A percentile compares a stretch with the other conserved stretches of the same genome.
These are phyloP conservation scores for Backusella australiensis DNA, from an alignment of 192 early-diverging fungal species.

Conservation along the genomic window DNA sequence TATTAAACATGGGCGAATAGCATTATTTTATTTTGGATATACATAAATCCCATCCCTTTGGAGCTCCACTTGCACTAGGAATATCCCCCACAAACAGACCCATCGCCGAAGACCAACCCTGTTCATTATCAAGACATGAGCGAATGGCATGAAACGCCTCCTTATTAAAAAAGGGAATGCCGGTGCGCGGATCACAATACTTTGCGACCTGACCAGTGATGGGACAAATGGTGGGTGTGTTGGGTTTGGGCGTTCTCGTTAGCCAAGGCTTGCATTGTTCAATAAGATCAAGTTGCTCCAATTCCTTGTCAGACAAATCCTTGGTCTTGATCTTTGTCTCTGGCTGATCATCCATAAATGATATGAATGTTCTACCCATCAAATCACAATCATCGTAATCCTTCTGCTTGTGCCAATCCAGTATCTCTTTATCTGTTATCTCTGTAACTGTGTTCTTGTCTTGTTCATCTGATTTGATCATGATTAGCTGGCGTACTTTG, in stretches of 20 bases:
- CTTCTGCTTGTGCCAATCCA: constrained; percentile 18
- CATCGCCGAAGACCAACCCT: constrained; percentile 47
- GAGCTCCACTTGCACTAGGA: constrained; percentile 24
- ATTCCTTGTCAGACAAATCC: constrained; percentile 14
- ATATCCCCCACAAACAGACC: constrained; percentile 14
- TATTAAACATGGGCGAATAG: too few relatives aligned
- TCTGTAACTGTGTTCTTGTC: background rate
- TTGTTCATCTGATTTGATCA: constrained; percentile 6
- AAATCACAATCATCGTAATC: constrained; percentile 35
- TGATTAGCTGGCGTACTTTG: constrained; percentile 26
- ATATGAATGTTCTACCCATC: constrained; percentile 46
- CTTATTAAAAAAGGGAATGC: constrained; percentile 59
- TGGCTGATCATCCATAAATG: constrained; percentile 30
- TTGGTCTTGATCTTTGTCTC: background rate
- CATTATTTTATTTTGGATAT: background rate
- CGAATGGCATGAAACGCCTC: constrained; percentile 55
- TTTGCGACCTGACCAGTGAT: constrained; percentile 60
- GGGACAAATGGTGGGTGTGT: constrained; percentile 42
- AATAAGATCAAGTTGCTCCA: constrained; percentile 29
- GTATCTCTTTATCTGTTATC: background rate
- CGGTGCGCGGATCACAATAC: constrained; percentile 57
- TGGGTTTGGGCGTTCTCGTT: constrained; percentile 18
- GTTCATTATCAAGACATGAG: constrained; percentile 43
- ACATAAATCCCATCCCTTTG: constrained; percentile 22
- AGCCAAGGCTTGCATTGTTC: constrained; percentile 21